Evolutionary conservation across 108 stramenopile species (phyloP).

Genomic region (Nannochloropsis gaditana): DNA sequence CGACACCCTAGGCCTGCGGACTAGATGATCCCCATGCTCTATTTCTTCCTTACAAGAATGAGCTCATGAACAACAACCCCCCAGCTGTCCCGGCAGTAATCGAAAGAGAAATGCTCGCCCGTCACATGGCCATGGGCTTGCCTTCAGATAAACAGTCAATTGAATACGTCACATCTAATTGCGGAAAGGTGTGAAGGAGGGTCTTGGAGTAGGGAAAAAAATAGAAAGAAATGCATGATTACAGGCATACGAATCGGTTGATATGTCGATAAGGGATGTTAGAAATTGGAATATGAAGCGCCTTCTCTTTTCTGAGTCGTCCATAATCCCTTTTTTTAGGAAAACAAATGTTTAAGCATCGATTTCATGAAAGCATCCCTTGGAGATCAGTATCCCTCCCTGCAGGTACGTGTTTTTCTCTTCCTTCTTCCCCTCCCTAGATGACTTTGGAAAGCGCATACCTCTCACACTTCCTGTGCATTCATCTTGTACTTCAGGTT

Average conservation of each 20-base stretch:
- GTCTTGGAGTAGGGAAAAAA: not conserved
- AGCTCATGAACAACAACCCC: not conserved
- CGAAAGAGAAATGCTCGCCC: not conserved
- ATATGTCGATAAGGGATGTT: too few relatives aligned
- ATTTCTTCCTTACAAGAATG: not conserved
- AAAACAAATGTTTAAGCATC: not conserved
- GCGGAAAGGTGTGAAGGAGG: not conserved
- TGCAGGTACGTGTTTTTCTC: not conserved
- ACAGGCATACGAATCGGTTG: not conserved
- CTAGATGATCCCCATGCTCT: not conserved
- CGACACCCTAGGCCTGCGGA: not conserved
- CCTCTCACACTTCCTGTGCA: not conserved
- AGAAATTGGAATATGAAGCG: too few relatives aligned
- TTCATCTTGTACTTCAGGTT: not conserved
- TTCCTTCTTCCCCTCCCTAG: not conserved
- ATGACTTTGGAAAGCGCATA: not conserved
- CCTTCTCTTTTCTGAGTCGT: not conserved
- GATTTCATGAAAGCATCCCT: not conserved
- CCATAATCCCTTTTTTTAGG: not conserved
- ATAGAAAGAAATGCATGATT: not conserved
- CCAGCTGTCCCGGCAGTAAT: not conserved
- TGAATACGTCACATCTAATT: not conserved
- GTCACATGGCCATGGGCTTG: not conserved
- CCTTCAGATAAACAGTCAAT: not conserved
- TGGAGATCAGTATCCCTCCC: constrained; percentile 3